Evolutionary conservation across 306 rosid species (phyloP).

Genomic region (Malus sylvestris): DNA sequence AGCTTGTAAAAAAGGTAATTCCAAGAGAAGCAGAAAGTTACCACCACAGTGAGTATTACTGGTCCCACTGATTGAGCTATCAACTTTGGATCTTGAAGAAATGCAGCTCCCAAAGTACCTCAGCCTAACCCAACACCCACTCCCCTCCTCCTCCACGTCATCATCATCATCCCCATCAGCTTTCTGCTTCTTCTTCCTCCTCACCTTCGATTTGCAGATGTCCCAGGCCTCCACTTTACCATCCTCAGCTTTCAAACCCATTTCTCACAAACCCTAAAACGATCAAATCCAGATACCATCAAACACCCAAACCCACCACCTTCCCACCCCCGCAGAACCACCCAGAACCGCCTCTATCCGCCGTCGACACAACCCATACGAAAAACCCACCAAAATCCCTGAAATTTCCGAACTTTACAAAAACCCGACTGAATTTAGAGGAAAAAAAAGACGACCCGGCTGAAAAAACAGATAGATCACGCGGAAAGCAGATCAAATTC

Average conservation of each 20-base stretch:
- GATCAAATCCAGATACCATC: slow-evolving; percentile 41
- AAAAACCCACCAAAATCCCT: slow-evolving; percentile 4
- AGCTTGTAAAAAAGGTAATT: slow-evolving; percentile 1
- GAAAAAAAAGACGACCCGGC: slow-evolving; percentile 13
- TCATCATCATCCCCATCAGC: slow-evolving; percentile 21
- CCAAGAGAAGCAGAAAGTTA: slow-evolving; percentile 28
- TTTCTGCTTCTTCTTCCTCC: slow-evolving; percentile 46
- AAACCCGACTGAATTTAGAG: slow-evolving; percentile 17
- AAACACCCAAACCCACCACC: slow-evolving; percentile 33
- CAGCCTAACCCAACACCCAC: slow-evolving; percentile 81
- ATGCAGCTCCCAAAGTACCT: slow-evolving; percentile 87
- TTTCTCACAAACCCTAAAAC: slow-evolving; percentile 43
- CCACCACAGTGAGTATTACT: slow-evolving; percentile 78
- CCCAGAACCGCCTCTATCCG: slow-evolving; percentile 2
- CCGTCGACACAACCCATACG: slow-evolving; percentile 14
- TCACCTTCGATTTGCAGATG: slow-evolving; percentile 55
- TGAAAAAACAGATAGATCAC: slow-evolving; percentile 36
- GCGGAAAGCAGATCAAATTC: slow-evolving; percentile 29
- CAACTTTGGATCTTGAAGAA: slow-evolving; percentile 98
- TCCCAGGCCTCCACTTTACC: slow-evolving; percentile 76
- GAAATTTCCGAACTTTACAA: slow-evolving; percentile 29
- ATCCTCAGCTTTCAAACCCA: slow-evolving; percentile 73
- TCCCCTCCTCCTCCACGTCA: slow-evolving; percentile 37
- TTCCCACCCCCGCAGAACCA: slow-evolving; percentile 8
- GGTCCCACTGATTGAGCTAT: slow-evolving; percentile 76